Percentiles rank a stretch among this genome's conserved stretches.
These are phyloP conservation scores for Lathyrus oleraceus DNA, from an alignment of 306 rosid species.

Conservation along the genomic window DNA sequence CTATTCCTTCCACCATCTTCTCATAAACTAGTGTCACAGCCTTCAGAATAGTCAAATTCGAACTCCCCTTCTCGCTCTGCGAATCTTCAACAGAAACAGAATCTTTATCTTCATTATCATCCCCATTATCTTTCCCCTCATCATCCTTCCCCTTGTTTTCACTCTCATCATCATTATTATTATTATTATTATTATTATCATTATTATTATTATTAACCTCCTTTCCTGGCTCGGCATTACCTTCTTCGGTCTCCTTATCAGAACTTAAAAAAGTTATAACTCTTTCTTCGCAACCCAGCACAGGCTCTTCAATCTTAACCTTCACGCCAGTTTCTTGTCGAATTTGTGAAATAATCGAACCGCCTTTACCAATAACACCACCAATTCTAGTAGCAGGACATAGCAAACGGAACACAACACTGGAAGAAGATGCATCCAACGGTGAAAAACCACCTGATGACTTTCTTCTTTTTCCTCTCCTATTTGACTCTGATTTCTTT, in stretches of 20 bases:
- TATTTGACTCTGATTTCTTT: conserved; percentile 48
- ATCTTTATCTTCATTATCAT: conserved; percentile 41
- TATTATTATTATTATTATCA: too few relatives aligned
- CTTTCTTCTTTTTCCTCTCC: conserved; percentile 70
- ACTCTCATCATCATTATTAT: conserved; percentile 32
- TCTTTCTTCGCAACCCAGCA: conserved; percentile 76
- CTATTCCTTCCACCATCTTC: conserved; percentile 59
- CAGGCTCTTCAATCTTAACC: conserved; percentile 68
- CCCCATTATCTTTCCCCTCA: conserved; percentile 30
- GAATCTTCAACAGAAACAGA: conserved; percentile 41
- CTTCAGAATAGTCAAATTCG: conserved; percentile 50
- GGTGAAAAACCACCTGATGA: conserved; percentile 40
- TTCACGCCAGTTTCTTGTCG: conserved; percentile 63
- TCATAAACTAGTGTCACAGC: conserved; percentile 71
- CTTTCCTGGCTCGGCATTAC: conserved; percentile 41
- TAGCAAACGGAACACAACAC: conserved; percentile 57
- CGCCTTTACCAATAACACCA: conserved; percentile 65
- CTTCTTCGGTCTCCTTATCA: conserved; percentile 55
- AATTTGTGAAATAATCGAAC: conserved; percentile 58
- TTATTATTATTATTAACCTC: conserved; percentile 38
- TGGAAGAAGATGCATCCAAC: conserved; percentile 41
- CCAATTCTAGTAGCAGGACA: conserved; percentile 63
- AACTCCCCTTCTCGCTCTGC: conserved; percentile 35
- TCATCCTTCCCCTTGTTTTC: conserved; percentile 42
- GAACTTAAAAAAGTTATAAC: conserved; percentile 54